These are phyloP conservation scores for Fragaria ananassa DNA, from an alignment of 306 rosid genomes.

Conservation along the genomic window DNA sequence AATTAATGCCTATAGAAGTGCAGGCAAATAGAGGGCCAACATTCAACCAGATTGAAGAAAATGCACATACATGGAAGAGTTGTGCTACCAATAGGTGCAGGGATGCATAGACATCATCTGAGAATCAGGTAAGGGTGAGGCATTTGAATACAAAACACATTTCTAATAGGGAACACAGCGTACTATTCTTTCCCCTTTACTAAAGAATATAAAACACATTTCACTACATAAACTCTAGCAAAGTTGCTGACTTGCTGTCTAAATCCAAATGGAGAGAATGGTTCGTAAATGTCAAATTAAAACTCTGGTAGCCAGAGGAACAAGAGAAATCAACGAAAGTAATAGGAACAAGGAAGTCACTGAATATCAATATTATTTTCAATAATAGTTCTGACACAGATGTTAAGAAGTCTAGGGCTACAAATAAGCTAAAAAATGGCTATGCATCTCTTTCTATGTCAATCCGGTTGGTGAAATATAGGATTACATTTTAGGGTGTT, in stretches of 20 bases:
- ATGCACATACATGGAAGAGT: neutral
- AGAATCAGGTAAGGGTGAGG: neutral
- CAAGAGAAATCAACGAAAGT: neutral
- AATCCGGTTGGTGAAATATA: neutral
- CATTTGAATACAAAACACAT: neutral
- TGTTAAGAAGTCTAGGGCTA: neutral
- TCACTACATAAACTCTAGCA: neutral
- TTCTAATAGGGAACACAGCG: too few species aligned
- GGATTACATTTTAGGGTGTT: neutral
- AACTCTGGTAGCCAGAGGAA: neutral
- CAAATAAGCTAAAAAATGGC: neutral
- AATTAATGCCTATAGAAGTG: neutral
- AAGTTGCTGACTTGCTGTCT: neutral
- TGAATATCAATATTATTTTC: neutral
- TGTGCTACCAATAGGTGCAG: neutral
- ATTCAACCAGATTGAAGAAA: slow-evolving; percentile 1
- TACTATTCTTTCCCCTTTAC: too few species aligned
- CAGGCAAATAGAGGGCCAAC: neutral
- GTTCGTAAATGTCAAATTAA: neutral
- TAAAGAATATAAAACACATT: neutral
- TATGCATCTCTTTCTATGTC: neutral
- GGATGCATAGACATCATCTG: neutral
- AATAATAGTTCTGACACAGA: neutral
- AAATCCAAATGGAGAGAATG: neutral
- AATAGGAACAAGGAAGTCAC: neutral